These are phyloP conservation scores for Groenewaldozyma auringiensis DNA, from an alignment of 1,139 yeast species.

Conservation along the genomic window DNA sequence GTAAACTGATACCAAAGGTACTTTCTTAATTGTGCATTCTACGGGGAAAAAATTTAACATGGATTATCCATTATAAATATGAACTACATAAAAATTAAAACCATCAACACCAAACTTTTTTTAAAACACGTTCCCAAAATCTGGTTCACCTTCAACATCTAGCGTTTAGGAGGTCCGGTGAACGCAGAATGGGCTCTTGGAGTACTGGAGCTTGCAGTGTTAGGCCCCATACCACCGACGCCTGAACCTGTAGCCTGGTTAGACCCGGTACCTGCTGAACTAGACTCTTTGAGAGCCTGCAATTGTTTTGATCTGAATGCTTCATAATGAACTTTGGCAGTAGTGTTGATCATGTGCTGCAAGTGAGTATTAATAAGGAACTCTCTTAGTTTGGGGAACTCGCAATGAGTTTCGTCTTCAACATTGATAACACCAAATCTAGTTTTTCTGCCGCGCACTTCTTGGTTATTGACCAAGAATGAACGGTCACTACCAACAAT, in stretches of 20 bases:
- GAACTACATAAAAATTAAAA: no score
- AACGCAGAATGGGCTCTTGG: not conserved
- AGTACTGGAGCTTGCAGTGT: not conserved
- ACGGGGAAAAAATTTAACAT: no score
- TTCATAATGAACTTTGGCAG: constrained; percentile 84
- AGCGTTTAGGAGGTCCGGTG: constrained; percentile 1
- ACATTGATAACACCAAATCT: constrained; percentile 85
- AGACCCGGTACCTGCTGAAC: not conserved
- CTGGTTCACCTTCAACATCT: no score
- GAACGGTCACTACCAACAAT: constrained; percentile 87
- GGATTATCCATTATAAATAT: no score
- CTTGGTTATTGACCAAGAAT: constrained; percentile 47
- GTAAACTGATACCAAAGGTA: no score
- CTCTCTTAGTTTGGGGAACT: constrained; percentile 86
- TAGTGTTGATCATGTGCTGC: constrained; percentile 92
- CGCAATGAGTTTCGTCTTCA: constrained; percentile 92
- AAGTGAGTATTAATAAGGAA: constrained; percentile 91
- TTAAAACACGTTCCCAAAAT: no score
- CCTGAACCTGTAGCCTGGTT: not conserved
- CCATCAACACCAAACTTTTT: no score
- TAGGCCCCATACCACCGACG: not conserved
- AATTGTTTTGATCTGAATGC: constrained; percentile 89
- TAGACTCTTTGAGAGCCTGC: constrained; percentile 74
- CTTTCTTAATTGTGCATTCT: no score
- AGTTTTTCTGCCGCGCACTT: constrained; percentile 83